These are phyloP conservation scores for Myriosclerotinia duriaeana DNA, from an alignment of 2,329 filamentous ascomycete genomes.

Conservation along the genomic window DNA sequence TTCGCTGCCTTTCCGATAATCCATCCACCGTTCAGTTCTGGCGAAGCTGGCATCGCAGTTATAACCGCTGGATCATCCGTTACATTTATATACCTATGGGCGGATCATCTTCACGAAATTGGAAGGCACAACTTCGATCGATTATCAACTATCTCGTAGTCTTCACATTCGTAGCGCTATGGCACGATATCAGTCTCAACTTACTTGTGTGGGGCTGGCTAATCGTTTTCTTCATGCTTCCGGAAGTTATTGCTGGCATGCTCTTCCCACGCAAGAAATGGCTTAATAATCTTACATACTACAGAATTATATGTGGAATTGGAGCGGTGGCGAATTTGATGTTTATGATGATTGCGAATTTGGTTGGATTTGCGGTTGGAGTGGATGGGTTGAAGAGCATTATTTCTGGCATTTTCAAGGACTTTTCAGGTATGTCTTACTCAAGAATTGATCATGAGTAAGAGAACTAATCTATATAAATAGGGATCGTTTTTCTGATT, in stretches of 20 bases:
- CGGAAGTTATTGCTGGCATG: constrained; percentile 71
- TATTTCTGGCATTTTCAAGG: constrained; percentile 70
- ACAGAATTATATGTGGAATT: constrained; percentile 75
- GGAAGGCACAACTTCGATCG: constrained; percentile 53
- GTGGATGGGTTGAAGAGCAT: constrained; percentile 82
- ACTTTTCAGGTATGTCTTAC: constrained; percentile 61
- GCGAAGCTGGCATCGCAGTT: constrained; percentile 93
- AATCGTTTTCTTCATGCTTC: constrained; percentile 88
- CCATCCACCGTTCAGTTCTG: constrained; percentile 90
- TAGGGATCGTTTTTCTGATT: constrained; percentile 70
- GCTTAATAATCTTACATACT: constrained; percentile 66
- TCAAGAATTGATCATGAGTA: neutral
- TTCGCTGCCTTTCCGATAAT: constrained; percentile 93
- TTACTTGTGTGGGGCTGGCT: constrained; percentile 97
- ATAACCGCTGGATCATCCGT: constrained; percentile 90
- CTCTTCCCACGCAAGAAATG: constrained; percentile 72
- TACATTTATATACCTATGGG: constrained; percentile 94
- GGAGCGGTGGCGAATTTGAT: constrained; percentile 82
- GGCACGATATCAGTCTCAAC: constrained; percentile 93
- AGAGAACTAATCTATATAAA: constrained; percentile 32
- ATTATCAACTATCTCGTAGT: constrained; percentile 77
- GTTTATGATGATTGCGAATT: constrained; percentile 94
- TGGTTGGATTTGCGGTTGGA: constrained; percentile 93
- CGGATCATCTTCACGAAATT: constrained; percentile 56
- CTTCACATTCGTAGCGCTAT: constrained; percentile 95